Percentiles rank a stretch among this genome's conserved stretches.
Conservation (phyloP, 805 yeast genomes). For the Huiozyma sinensis region DNA sequence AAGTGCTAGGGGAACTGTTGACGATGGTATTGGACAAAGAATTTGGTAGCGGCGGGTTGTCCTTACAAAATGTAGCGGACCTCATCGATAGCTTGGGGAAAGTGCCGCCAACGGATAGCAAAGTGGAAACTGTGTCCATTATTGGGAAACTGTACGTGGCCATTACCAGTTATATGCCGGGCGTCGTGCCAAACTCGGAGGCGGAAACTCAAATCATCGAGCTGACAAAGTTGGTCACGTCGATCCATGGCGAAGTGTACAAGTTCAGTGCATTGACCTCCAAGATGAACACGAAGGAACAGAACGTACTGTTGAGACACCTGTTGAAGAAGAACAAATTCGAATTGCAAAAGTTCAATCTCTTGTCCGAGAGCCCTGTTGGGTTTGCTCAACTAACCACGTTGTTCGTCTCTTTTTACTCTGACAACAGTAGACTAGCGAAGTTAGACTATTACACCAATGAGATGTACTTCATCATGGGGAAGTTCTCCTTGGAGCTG, state of each 20-base stretch:
- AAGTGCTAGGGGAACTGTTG: conserved; percentile 12
- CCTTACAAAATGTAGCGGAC: conserved; percentile 3
- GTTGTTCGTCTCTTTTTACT: conserved; percentile 36
- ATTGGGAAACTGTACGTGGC: conserved; percentile 19
- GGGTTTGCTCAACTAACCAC: conserved; percentile 62
- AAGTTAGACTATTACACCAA: conserved; percentile 36
- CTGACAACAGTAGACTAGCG: conserved; percentile 30
- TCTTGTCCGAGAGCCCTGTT: conserved; percentile 63
- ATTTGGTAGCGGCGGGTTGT: not conserved
- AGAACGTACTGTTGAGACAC: conserved; percentile 16
- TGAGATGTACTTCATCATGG: conserved; percentile 50
- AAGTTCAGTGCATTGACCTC: conserved; percentile 25
- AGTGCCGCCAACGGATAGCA: not conserved
- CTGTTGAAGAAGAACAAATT: conserved; percentile 23
- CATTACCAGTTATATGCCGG: conserved; percentile 7
- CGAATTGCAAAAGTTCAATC: conserved; percentile 46
- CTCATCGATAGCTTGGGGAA: conserved; percentile 5
- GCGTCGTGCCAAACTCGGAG: too few species aligned
- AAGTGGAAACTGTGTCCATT: conserved; percentile 3
- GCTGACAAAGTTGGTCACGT: conserved; percentile 6
- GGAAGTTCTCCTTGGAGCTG: conserved; percentile 69
- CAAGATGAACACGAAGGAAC: conserved; percentile 18
- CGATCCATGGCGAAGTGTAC: conserved; percentile 14
- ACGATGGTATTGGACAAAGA: conserved; percentile 6
- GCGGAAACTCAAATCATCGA: conserved; percentile 9